phyloP scores from a whole-genome alignment of 2,329 filamentous ascomycete genomes.

The Stemphylium vesicarium region DNA sequence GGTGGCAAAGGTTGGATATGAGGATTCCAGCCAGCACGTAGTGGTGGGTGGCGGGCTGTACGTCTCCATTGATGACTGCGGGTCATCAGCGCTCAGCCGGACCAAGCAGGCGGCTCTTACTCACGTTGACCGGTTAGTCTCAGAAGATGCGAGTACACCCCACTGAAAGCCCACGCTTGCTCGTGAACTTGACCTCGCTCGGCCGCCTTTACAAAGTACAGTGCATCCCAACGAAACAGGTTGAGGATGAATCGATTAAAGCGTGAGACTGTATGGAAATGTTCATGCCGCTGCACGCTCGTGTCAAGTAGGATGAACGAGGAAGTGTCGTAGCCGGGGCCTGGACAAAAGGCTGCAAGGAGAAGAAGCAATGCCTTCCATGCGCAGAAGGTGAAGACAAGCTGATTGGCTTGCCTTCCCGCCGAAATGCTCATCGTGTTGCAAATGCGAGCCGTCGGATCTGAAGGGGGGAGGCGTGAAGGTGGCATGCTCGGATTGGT shows the following conservation, averaged over 20 bases:
- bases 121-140: constrained; percentile 51
- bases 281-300: constrained; percentile 24
- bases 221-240: constrained; percentile 79
- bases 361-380: constrained; percentile 74
- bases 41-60: constrained; percentile 19
- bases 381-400: constrained; percentile 55
- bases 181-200: constrained; percentile 72
- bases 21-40: constrained; percentile 64
- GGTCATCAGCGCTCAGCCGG: constrained; percentile 41
- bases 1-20: constrained; percentile 76
- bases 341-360: constrained; percentile 64
- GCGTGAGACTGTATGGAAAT: constrained; percentile 23
- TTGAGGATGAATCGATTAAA: constrained; percentile 56
- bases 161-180: constrained; percentile 86
- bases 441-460: not conserved
- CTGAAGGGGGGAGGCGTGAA: not conserved
- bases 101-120: constrained; percentile 21
- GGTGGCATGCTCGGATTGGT: constrained; percentile 21
- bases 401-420: constrained; percentile 8
- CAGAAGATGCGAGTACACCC: constrained; percentile 58
- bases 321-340: constrained; percentile 79
- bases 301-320: constrained; percentile 59
- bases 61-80: constrained; percentile 30
- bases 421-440: constrained; percentile 1
- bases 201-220: constrained; percentile 74